A percentile compares a stretch with the other conserved stretches of the same genome.
Evolutionary conservation across 1,284 basidiomycete genomes (phyloP).

Genomic region (Leucoagaricus sp.): DNA sequence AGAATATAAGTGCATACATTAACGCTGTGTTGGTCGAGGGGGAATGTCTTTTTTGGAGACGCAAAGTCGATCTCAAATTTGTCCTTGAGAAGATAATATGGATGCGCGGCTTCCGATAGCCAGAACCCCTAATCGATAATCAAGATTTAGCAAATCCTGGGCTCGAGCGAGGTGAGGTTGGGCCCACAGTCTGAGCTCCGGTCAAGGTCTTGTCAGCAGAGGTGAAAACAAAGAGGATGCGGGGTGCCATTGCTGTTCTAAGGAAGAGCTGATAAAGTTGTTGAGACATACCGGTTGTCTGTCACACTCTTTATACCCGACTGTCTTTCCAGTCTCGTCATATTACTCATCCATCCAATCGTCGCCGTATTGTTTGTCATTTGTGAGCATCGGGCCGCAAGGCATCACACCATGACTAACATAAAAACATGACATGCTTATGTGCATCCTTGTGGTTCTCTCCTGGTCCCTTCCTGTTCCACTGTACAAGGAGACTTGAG

Average conservation of each 20-base stretch:
- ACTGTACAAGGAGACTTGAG: too few relatives aligned
- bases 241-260: conserved; percentile 35
- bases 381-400: too few relatives aligned
- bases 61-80: conserved; percentile 70
- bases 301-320: background rate
- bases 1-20: conserved; percentile 35
- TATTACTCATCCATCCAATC: conserved; percentile 15
- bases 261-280: background rate
- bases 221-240: conserved; percentile 75
- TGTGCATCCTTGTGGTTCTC: too few relatives aligned
- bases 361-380: background rate
- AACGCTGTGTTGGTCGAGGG: conserved; percentile 65
- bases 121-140: conserved; percentile 58
- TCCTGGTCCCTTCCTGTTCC: too few relatives aligned
- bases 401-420: too few relatives aligned
- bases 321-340: background rate
- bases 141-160: background rate
- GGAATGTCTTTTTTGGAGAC: conserved; percentile 75
- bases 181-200: conserved; percentile 55
- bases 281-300: background rate
- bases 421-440: background rate
- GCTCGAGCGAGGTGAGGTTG: background rate
- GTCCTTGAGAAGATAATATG: conserved; percentile 69
- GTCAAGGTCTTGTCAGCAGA: conserved; percentile 65
- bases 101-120: conserved; percentile 78